Evolutionary conservation across 139 green algal genomes (phyloP).

Genomic region (Pedinophyceae sp.): DNA sequence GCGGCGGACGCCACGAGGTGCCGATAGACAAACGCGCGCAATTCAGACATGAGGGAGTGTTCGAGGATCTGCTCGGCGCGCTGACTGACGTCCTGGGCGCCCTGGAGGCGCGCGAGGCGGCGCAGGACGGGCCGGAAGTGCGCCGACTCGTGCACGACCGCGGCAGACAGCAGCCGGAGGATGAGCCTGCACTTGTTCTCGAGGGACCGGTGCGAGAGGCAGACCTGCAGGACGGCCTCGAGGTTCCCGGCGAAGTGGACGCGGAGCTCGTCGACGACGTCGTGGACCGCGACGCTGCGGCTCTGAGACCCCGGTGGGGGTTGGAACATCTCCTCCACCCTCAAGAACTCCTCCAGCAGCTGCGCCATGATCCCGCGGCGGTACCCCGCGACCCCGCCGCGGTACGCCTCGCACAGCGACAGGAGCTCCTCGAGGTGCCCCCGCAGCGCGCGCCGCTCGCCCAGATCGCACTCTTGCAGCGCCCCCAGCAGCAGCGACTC

Average conservation of each 20-base stretch:
- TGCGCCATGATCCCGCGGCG: constrained; percentile 24
- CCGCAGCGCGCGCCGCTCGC: constrained; percentile 24
- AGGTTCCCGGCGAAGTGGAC: neutral
- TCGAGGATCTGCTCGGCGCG: constrained; percentile 60
- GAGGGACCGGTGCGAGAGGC: constrained; percentile 64
- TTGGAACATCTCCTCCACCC: constrained; percentile 55
- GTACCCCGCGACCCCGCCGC: constrained; percentile 37
- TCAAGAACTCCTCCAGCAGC: constrained; percentile 63
- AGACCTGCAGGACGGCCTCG: constrained; percentile 8
- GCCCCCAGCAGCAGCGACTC: too few relatives aligned
- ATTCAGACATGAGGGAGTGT: constrained; percentile 69
- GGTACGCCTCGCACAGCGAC: constrained; percentile 38
- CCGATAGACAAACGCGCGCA: constrained; percentile 62
- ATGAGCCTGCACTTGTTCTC: constrained; percentile 53
- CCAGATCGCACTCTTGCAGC: too few relatives aligned
- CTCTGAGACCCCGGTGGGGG: constrained; percentile 23
- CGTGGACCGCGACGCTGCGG: constrained; percentile 43
- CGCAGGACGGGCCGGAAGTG: constrained; percentile 55
- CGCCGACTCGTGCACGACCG: constrained; percentile 57
- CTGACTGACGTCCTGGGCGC: constrained; percentile 23
- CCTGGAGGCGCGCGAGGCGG: constrained; percentile 53
- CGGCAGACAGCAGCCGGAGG: constrained; percentile 42
- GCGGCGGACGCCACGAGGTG: constrained; percentile 42
- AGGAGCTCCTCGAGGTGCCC: constrained; percentile 43
- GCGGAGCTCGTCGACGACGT: constrained; percentile 71